Evolutionary conservation across 805 yeast species (phyloP), one percentile per base, ranked within the genome.

Genomic region (Yarrowia keelungensis): DNA sequence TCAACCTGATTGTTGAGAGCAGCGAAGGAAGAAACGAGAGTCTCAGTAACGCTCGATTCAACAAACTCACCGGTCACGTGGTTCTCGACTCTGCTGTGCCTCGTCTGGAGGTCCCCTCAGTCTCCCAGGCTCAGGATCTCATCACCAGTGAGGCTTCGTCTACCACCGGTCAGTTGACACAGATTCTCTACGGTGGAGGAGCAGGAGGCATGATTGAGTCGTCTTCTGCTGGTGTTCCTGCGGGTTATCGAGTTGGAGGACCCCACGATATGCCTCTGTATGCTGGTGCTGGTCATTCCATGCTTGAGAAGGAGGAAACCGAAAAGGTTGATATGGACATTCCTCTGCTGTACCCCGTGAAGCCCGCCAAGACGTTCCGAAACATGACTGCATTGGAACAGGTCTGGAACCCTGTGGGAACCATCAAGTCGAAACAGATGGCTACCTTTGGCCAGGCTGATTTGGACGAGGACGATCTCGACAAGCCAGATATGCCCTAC

Each of bases 391-490:
- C 67, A 19, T 15, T 62, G 56, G 56, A 62, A 14, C 56, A 62
- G 47, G 38, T 47, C 11, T 62, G 67, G 67, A 62, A 62, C 56
- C 45, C 67, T 4, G 56, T 62, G 8, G 67, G 67, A 2, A 39
- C 54, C 22, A 47, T 62, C 22, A 46, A 41, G 32, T 47, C 54
- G 2, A 62, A 38, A 14, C 67, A 62, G 50, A 62, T 62, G 67
- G 67, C 56, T 1, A 47, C 67, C 15, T 62, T 62, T n/a, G 67
- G 67, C 16, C 56, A 38, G 50, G 67, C 67, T 22, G 67, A 62
- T 22, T 9, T 62, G 46, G 67, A 62, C n/a, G 67, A 62, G 39
- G 56, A 62, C 10, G 56, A 47, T 36, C 42, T 16, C 8, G 67
- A 38, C 41, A 38, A 62, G 32, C 56, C 56, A 1, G 67, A 62